Evolutionary conservation across 495 filamentous ascomycete genomes (phyloP).

Genomic region (Glarea lozoyensis): DNA sequence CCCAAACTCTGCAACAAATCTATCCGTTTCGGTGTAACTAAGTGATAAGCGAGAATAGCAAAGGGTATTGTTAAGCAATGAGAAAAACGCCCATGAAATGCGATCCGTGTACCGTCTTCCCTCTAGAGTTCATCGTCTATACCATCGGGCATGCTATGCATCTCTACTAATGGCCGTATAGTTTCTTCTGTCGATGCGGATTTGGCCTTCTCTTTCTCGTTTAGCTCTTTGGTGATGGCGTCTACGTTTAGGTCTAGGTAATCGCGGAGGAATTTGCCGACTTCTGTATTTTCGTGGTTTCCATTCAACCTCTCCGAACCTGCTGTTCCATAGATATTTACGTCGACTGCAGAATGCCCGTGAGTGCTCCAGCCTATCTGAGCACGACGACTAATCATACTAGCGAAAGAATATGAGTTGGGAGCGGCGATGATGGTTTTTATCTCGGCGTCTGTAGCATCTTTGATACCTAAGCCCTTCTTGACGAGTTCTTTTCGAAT

Average conservation of each 20-base stretch:
- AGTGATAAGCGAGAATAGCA: not conserved
- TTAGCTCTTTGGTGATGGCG: constrained; percentile 63
- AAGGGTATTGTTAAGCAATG: not conserved
- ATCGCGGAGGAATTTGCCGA: constrained; percentile 68
- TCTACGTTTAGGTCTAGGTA: constrained; percentile 78
- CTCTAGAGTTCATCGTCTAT: not conserved
- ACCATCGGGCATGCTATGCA: constrained; percentile 2
- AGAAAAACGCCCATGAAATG: not conserved
- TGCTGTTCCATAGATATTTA: constrained; percentile 76
- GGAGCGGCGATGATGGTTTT: constrained; percentile 49
- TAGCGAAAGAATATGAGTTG: constrained; percentile 57
- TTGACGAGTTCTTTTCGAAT: constrained; percentile 52
- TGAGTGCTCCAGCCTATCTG: constrained; percentile 91
- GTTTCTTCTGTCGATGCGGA: constrained; percentile 17
- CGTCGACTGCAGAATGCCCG: constrained; percentile 82
- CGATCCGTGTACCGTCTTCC: not conserved
- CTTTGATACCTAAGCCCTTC: constrained; percentile 62
- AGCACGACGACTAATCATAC: constrained; percentile 77
- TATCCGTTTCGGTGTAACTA: too few relatives aligned
- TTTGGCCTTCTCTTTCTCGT: constrained; percentile 35
- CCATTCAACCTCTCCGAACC: constrained; percentile 52
- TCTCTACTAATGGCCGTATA: not conserved
- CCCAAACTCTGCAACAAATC: too few relatives aligned
- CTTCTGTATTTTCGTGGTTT: constrained; percentile 91
- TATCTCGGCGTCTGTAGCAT: constrained; percentile 66